phyloP scores from a whole-genome alignment of 768 basidiomycete species.

The Calocera cornea region DNA sequence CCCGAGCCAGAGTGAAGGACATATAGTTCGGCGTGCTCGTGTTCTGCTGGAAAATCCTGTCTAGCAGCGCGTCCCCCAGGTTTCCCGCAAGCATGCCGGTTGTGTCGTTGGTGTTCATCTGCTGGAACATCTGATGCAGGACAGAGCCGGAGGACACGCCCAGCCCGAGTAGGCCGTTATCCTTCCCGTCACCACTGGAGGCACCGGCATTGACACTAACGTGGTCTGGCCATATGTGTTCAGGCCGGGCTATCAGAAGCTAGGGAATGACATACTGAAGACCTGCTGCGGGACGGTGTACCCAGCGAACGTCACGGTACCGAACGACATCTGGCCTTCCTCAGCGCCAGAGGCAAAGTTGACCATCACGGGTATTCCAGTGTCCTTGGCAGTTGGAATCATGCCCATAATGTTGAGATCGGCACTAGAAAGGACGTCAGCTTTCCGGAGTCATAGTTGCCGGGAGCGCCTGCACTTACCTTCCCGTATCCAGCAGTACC shows the following conservation, averaged over 20 bases:
- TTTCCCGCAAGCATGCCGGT: not conserved
- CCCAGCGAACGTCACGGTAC: not conserved
- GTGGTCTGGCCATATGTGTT: not conserved
- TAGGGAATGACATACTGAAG: constrained; percentile 43
- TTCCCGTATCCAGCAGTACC: constrained; percentile 67
- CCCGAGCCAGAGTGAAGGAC: constrained; percentile 51
- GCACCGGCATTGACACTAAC: not conserved
- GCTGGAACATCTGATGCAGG: constrained; percentile 23
- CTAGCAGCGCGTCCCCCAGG: constrained; percentile 47
- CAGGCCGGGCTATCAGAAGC: not conserved
- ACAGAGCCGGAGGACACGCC: constrained; percentile 57
- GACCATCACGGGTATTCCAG: constrained; percentile 31
- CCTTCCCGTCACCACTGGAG: constrained; percentile 29
- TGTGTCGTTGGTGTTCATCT: constrained; percentile 28
- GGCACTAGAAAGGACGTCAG: constrained; percentile 16
- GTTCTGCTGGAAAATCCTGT: constrained; percentile 50
- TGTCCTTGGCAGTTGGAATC: constrained; percentile 30
- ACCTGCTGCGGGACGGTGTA: constrained; percentile 1
- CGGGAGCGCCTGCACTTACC: constrained; percentile 29
- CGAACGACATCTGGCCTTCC: constrained; percentile 27
- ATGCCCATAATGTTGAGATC: constrained; percentile 46
- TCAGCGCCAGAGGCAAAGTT: constrained; percentile 44
- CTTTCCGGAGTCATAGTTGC: not conserved
- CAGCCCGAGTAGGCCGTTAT: constrained; percentile 62
- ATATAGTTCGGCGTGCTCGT: constrained; percentile 48